Percentiles rank a stretch among this genome's conserved stretches.
These are phyloP conservation scores for Gilbertella persicaria DNA, from an alignment of 371 early-diverging fungal species.

Conservation along the genomic window DNA sequence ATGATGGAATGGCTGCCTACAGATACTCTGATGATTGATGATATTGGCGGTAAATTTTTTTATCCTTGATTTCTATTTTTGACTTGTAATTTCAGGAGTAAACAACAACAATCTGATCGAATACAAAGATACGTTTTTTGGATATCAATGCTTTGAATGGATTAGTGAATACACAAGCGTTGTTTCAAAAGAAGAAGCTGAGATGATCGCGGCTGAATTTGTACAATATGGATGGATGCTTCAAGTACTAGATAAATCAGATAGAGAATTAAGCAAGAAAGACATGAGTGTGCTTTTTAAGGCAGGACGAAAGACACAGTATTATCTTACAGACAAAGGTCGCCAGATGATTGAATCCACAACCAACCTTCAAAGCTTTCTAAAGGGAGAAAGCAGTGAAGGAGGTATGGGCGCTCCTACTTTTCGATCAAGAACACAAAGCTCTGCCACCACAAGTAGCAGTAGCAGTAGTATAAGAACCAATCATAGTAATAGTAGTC, in stretches of 20 bases:
- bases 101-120: slow-evolving; percentile 16
- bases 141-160: slow-evolving; percentile 58
- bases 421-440: slow-evolving; percentile 14
- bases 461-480: slow-evolving; percentile 10
- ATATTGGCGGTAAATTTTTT: slow-evolving; percentile 53
- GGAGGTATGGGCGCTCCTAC: background rate
- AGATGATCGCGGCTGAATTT: slow-evolving; percentile 57
- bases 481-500: background rate
- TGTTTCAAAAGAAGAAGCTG: slow-evolving; percentile 60
- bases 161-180: slow-evolving; percentile 62
- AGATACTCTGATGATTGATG: slow-evolving; percentile 37
- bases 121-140: slow-evolving; percentile 37
- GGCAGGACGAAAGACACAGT: slow-evolving; percentile 47
- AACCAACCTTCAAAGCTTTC: background rate
- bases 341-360: slow-evolving; percentile 54
- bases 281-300: slow-evolving; percentile 38
- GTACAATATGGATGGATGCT: slow-evolving; percentile 58
- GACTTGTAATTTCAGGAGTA: slow-evolving; percentile 19
- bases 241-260: slow-evolving; percentile 48
- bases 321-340: slow-evolving; percentile 60
- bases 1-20: slow-evolving; percentile 57
- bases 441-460: slow-evolving; percentile 10
- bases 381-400: background rate
- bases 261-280: slow-evolving; percentile 18
- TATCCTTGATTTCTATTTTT: too few relatives aligned